Conservation (phyloP, 768 basidiomycete species). For the Suillus subalutaceus region DNA sequence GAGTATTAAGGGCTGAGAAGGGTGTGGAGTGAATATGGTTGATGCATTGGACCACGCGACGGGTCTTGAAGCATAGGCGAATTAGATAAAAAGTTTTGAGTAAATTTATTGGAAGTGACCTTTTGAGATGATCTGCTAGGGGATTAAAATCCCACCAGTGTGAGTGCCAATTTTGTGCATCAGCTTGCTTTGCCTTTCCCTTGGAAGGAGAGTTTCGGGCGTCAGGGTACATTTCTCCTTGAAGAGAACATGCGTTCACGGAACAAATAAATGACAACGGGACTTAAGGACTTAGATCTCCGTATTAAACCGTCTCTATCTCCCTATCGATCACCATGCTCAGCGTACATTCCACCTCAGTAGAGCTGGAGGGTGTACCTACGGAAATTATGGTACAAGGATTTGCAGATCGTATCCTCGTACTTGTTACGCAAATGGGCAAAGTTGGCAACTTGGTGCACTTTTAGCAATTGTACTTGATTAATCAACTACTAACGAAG, state of each 20-base stretch:
- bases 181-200: conserved; percentile 52
- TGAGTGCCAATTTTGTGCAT: conserved; percentile 52
- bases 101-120: conserved; percentile 39
- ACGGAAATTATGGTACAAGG: conserved; percentile 81
- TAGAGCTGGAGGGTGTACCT: conserved; percentile 52
- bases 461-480: conserved; percentile 11
- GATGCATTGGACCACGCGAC: conserved; percentile 73
- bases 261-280: conserved; percentile 9
- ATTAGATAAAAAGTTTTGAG: not conserved
- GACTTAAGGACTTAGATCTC: not conserved
- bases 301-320: not conserved
- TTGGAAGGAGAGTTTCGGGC: conserved; percentile 45
- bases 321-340: conserved; percentile 20
- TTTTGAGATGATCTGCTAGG: conserved; percentile 55
- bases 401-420: conserved; percentile 79
- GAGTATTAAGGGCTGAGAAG: conserved; percentile 58
- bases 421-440: conserved; percentile 89
- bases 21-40: conserved; percentile 69
- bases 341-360: conserved; percentile 44
- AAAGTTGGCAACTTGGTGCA: conserved; percentile 87
- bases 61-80: conserved; percentile 47
- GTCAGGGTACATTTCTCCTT: conserved; percentile 23
- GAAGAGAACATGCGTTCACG: conserved; percentile 20
- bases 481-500: not conserved
- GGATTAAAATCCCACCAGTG: conserved; percentile 79